Base-by-base conservation (phyloP, 768 basidiomycete genomes). In the Dentipellis sp. region DNA sequence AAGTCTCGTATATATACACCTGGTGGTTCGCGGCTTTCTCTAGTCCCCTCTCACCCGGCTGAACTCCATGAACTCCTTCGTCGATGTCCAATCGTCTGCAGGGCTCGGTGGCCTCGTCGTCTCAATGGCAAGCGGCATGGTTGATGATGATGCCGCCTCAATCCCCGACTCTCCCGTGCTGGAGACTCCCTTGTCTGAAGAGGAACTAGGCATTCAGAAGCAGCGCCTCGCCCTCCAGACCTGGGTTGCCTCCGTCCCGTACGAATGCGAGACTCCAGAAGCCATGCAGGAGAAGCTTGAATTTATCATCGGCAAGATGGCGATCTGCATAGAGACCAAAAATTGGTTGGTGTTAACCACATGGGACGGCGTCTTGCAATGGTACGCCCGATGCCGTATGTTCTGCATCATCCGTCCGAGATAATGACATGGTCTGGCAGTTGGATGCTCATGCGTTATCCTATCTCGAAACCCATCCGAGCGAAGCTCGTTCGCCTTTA, bases 361-460 rank as follows among this genome's bases (percentile, higher is more conserved):
- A 7, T 92, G 89, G 88, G 88, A 91, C 68, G 84, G 83, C 16
- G 75, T 84, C 70, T 72, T 92, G 35, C 86, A 90, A 72, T 89
- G 86, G 89, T 84, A 65, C 59, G 76, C 16, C n/a, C 21, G 23
- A 35, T 37, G 45, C 38, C 12, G 52, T 4, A 16, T 54, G 34
- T 11, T 19, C 52, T 51, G 29, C 29, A 29, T 29, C 6, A 29
- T 3, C 6, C 3, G 29, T 29, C 29, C 29, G 29, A 29, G 29
- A 29, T 29, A 29, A 29, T 29, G 29, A 29, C 29, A 29, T 29
- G 29, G 29, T 19, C 42, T 36, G 7, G 53, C 23, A 91, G 89
- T 68, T 92, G 90, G 89, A 67, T 91, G 50, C 72, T 85, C 61
- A 81, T 91, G 82, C 82, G 82, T 40, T 92, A 91, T 68, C 90